These are phyloP conservation scores for Candida ipomoeae DNA, from an alignment of 805 yeast species.

Conservation along the genomic window DNA sequence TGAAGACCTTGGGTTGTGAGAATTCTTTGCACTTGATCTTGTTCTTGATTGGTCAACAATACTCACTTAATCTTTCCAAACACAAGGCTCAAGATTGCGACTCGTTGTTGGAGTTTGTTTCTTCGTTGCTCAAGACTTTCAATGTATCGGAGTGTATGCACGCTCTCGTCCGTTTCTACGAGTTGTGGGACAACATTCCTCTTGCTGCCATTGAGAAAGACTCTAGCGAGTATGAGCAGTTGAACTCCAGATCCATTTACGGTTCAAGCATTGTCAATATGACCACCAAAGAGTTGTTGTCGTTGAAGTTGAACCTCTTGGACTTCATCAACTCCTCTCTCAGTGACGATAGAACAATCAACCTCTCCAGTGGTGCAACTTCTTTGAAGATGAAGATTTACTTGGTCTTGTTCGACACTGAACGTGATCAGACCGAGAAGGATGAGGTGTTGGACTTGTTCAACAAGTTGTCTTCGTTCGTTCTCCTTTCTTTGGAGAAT, in stretches of 20 bases:
- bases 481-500: constrained; percentile 36
- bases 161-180: constrained; percentile 48
- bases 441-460: constrained; percentile 30
- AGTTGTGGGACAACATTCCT: constrained; percentile 50
- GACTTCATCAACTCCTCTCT: constrained; percentile 53
- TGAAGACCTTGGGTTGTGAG: constrained; percentile 66
- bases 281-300: constrained; percentile 43
- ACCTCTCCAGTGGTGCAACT: constrained; percentile 16
- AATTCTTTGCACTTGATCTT: constrained; percentile 67
- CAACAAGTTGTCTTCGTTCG: constrained; percentile 31
- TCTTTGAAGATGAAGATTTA: constrained; percentile 51
- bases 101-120: constrained; percentile 65
- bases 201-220: constrained; percentile 36
- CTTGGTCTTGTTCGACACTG: constrained; percentile 44
- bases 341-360: constrained; percentile 24
- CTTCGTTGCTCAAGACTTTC: constrained; percentile 66
- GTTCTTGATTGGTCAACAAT: constrained; percentile 79
- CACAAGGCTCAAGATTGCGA: constrained; percentile 64
- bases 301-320: constrained; percentile 49
- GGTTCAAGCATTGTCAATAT: constrained; percentile 55
- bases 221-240: constrained; percentile 31
- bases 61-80: constrained; percentile 45
- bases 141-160: constrained; percentile 61
- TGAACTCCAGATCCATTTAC: constrained; percentile 56
- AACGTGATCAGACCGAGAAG: constrained; percentile 26